Evolutionary conservation across 2,329 filamentous ascomycete genomes (phyloP), one percentile per base, ranked within the genome.

Genomic region (Epichloe festucae): DNA sequence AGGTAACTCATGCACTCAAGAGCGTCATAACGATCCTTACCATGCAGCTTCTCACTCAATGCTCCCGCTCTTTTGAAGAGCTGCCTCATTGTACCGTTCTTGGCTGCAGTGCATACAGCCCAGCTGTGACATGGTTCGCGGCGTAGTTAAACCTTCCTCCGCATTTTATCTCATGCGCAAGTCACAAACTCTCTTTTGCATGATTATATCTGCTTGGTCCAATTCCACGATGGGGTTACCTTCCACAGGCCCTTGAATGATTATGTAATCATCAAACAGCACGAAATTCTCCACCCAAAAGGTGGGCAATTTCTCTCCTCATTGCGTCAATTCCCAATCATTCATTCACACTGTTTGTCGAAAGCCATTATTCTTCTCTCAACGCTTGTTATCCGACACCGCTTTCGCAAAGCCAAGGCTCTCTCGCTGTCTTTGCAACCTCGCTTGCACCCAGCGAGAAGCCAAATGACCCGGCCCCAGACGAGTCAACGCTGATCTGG

Each of bases 401-500:
- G n/a, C 45, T 23, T 36, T n/a, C 19, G 31, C 41, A 40, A 34
- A 41, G 27, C 15, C 19, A 50, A 40, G 41, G 42, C 27, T 23
- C 31, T 39, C 8, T 40, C 39, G 27, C 46, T 12, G 10, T 52
- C 14, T 27, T 31, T 45, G n/a, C 23, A 34, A 14, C 49, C 15
- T 46, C 21, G 40, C 49, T 49, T 46, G 21, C 52, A 48, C 50
- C 44, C 48, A 45, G 45, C 49, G 42, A 42, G 46, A 51, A 52
- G 50, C 52, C 53, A 54, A 58, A 59, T 60, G 59, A 60, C 57
- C 54, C 63, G 60, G 63, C 63, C 57, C 56, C 62, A 47, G 58
- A 61, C 62, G 61, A 68, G 61, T 67, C 66, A 64, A 63, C 61
- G 65, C 62, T 67, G 63, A 67, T 67, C 67, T 62, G 67, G 67